Evolutionary conservation across 192 early-diverging fungal genomes (phyloP).

Genomic region (Bifiguratus adelaidae): DNA sequence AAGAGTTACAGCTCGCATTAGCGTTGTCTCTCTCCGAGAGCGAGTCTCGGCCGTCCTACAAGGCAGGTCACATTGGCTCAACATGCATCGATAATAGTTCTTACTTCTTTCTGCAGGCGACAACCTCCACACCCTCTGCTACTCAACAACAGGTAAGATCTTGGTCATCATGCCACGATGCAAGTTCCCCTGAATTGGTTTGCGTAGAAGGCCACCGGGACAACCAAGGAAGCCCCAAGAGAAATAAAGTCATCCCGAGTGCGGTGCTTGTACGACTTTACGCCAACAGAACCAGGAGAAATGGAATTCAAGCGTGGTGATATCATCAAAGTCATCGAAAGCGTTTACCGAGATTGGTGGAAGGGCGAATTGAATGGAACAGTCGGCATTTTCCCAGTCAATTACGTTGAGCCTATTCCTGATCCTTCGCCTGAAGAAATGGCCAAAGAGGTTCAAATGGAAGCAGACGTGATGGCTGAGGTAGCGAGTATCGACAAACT

Average conservation of each 20-base stretch:
- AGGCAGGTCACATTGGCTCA: not conserved
- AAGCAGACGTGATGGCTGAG: slow-evolving; percentile 60
- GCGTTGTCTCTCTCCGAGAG: slow-evolving; percentile 76
- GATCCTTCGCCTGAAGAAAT: slow-evolving; percentile 46
- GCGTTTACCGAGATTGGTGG: slow-evolving; percentile 99
- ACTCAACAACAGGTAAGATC: no score
- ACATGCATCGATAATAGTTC: not conserved
- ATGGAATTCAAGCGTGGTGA: slow-evolving; percentile 83
- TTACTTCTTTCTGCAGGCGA: no score
- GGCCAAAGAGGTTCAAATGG: slow-evolving; percentile 43
- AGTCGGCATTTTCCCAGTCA: slow-evolving; percentile 93
- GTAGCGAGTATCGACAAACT: slow-evolving; percentile 68
- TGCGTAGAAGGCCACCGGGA: not conserved
- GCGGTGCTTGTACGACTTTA: slow-evolving; percentile 89
- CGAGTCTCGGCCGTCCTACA: slow-evolving; percentile 19
- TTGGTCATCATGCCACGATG: no score
- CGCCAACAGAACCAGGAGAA: slow-evolving; percentile 82
- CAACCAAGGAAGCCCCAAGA: slow-evolving; percentile 7
- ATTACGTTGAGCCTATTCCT: slow-evolving; percentile 78
- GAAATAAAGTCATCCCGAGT: slow-evolving; percentile 65
- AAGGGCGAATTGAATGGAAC: slow-evolving; percentile 81
- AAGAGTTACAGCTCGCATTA: slow-evolving; percentile 87
- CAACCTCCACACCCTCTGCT: no score
- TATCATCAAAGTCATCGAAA: slow-evolving; percentile 83
- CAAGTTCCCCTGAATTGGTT: no score